These are phyloP conservation scores for Lasiosphaeris hirsuta DNA, from an alignment of 495 filamentous ascomycete genomes.

Conservation along the genomic window DNA sequence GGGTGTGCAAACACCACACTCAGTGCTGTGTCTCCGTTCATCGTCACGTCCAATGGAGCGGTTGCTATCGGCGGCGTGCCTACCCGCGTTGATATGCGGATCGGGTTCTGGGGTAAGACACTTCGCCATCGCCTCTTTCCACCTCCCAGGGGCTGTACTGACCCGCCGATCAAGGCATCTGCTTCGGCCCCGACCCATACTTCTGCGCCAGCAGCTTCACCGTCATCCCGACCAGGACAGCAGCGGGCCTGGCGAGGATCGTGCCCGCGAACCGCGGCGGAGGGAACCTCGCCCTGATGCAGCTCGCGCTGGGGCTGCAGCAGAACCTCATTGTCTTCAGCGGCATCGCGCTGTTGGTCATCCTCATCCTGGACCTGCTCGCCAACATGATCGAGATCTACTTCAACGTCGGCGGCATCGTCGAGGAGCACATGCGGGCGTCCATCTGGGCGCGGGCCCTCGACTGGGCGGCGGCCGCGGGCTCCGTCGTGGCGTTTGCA, in stretches of 20 bases:
- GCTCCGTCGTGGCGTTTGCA: slow-evolving; percentile 6
- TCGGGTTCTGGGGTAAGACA: slow-evolving; percentile 23
- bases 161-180: slow-evolving; percentile 18
- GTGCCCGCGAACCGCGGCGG: slow-evolving; percentile 16
- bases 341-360: slow-evolving; percentile 19
- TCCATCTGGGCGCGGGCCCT: slow-evolving; percentile 25
- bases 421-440: slow-evolving; percentile 18
- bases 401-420: slow-evolving; percentile 11
- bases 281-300: slow-evolving; percentile 18
- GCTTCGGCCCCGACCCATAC: slow-evolving; percentile 23
- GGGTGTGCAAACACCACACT: slow-evolving; percentile 20
- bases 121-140: neutral
- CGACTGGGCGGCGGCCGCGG: slow-evolving; percentile 28
- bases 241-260: slow-evolving; percentile 5
- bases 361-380: slow-evolving; percentile 15
- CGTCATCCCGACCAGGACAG: slow-evolving; percentile 2
- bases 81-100: slow-evolving; percentile 19
- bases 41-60: slow-evolving; percentile 15
- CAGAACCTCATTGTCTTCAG: slow-evolving; percentile 22
- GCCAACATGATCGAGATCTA: slow-evolving; percentile 24
- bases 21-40: slow-evolving; percentile 19
- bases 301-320: slow-evolving; percentile 21
- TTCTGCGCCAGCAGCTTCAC: slow-evolving; percentile 16
- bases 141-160: neutral
- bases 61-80: slow-evolving; percentile 14